phyloP scores from a whole-genome alignment of 495 filamentous ascomycete genomes.

The Aeminium ludgeri region DNA sequence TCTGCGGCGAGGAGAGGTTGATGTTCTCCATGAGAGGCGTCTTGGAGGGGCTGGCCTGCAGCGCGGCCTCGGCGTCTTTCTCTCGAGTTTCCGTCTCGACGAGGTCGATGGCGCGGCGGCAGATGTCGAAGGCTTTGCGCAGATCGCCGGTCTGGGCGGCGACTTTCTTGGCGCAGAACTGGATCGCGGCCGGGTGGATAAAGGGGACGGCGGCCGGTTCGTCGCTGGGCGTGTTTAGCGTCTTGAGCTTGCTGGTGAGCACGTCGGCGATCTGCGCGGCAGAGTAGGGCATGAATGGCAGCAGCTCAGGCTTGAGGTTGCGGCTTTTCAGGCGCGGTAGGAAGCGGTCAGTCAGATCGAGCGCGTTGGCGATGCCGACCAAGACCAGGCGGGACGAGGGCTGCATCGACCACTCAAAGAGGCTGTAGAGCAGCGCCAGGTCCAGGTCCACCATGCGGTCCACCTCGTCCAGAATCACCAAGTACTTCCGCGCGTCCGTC shows the following conservation, averaged over 20 bases:
- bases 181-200: constrained; percentile 80
- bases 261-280: constrained; percentile 77
- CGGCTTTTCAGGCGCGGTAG: constrained; percentile 85
- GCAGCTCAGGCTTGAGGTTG: constrained; percentile 70
- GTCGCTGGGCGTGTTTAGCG: constrained; percentile 36
- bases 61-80: constrained; percentile 38
- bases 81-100: constrained; percentile 67
- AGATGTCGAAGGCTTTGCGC: constrained; percentile 87
- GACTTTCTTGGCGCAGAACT: constrained; percentile 85
- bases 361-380: constrained; percentile 88
- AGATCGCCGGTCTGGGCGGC: constrained; percentile 85
- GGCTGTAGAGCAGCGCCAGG: constrained; percentile 64
- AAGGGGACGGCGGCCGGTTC: constrained; percentile 49
- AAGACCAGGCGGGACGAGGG: constrained; percentile 60
- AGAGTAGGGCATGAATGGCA: constrained; percentile 87
- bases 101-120: constrained; percentile 73
- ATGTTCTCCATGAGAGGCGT: constrained; percentile 48
- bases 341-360: constrained; percentile 90
- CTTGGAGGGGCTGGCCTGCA: constrained; percentile 39
- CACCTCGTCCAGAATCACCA: constrained; percentile 85
- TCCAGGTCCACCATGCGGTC: constrained; percentile 83
- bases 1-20: constrained; percentile 46
- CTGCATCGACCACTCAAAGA: constrained; percentile 87
- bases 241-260: constrained; percentile 65
- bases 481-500: constrained; percentile 30